Percentiles rank a stretch among this genome's conserved stretches.
phyloP scores from a whole-genome alignment of 2,329 filamentous ascomycete species.

The Colletotrichum coccodes region DNA sequence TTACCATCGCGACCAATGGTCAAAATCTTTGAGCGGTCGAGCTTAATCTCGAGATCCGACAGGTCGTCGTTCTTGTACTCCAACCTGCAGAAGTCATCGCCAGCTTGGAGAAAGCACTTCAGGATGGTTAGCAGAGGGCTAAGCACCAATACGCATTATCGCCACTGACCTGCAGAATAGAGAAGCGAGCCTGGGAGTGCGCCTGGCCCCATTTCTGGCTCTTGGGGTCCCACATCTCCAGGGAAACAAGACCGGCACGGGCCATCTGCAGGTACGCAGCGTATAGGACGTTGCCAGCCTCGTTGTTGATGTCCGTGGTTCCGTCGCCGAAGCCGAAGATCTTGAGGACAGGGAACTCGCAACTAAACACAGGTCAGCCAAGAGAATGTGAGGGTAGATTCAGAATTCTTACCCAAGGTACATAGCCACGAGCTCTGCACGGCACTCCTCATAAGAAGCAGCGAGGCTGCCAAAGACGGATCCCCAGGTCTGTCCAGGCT shows the following conservation, averaged over 20 bases:
- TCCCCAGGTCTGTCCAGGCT: slow-evolving; percentile 94
- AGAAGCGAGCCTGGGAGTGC: slow-evolving; percentile 92
- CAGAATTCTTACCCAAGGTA: slow-evolving; percentile 58
- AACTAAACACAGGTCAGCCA: slow-evolving; percentile 54
- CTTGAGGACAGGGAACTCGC: slow-evolving; percentile 87
- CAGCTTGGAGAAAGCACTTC: slow-evolving; percentile 83
- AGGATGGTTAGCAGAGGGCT: neutral
- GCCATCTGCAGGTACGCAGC: slow-evolving; percentile 94
- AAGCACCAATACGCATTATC: neutral
- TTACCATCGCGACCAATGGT: slow-evolving; percentile 78
- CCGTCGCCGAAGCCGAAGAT: slow-evolving; percentile 94
- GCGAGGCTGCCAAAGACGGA: slow-evolving; percentile 90
- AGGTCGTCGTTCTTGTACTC: slow-evolving; percentile 79
- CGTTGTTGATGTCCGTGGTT: slow-evolving; percentile 73
- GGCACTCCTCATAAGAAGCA: slow-evolving; percentile 92
- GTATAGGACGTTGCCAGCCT: slow-evolving; percentile 89
- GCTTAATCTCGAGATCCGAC: slow-evolving; percentile 81
- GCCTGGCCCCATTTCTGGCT: slow-evolving; percentile 91
- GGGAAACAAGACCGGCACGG: slow-evolving; percentile 84
- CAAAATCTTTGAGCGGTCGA: slow-evolving; percentile 89
- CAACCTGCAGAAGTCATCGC: slow-evolving; percentile 87
- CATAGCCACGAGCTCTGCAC: slow-evolving; percentile 95
- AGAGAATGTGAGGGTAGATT: too few species aligned
- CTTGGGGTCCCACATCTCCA: slow-evolving; percentile 96
- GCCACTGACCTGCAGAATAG: slow-evolving; percentile 71